These are phyloP conservation scores for Botrytis pseudocinerea DNA, from an alignment of 2,329 filamentous ascomycete genomes.

Conservation along the genomic window DNA sequence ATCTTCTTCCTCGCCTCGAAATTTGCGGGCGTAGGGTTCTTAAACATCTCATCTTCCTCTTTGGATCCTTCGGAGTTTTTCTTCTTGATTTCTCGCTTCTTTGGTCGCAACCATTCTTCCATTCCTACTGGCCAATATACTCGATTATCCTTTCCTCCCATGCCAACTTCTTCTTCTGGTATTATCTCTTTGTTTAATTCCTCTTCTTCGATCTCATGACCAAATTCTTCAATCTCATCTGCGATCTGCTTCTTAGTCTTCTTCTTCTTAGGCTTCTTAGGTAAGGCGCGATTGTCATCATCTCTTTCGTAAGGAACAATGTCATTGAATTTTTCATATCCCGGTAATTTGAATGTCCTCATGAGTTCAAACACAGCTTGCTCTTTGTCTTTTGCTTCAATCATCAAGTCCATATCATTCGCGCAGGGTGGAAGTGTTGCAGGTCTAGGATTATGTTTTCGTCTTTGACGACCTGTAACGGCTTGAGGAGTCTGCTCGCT, in stretches of 20 bases:
- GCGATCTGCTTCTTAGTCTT: constrained; percentile 44
- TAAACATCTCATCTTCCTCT: constrained; percentile 41
- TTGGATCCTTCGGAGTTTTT: constrained; percentile 43
- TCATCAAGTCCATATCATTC: constrained; percentile 92
- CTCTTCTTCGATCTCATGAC: constrained; percentile 40
- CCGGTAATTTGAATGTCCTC: constrained; percentile 81
- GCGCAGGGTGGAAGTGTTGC: constrained; percentile 78
- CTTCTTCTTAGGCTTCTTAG: constrained; percentile 49
- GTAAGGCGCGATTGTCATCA: constrained; percentile 67
- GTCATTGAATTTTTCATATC: constrained; percentile 73
- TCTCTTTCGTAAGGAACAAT: constrained; percentile 73
- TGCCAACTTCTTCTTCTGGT: constrained; percentile 67
- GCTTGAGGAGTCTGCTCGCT: constrained; percentile 78
- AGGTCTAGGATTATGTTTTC: constrained; percentile 84
- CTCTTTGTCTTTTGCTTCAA: constrained; percentile 97
- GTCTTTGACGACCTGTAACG: constrained; percentile 72
- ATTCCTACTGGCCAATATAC: constrained; percentile 91
- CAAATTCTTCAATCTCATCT: constrained; percentile 40
- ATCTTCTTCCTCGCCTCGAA: constrained; percentile 36
- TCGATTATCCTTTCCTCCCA: constrained; percentile 79
- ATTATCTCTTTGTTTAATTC: constrained; percentile 44
- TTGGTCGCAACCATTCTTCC: constrained; percentile 86
- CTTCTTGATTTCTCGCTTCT: constrained; percentile 67
- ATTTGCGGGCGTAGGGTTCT: constrained; percentile 37
- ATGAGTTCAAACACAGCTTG: constrained; percentile 95